A percentile compares a stretch with the other conserved stretches of the same genome.
Evolutionary conservation across 139 green algal genomes (phyloP).

Genomic region (Spirogloea muscicola): DNA sequence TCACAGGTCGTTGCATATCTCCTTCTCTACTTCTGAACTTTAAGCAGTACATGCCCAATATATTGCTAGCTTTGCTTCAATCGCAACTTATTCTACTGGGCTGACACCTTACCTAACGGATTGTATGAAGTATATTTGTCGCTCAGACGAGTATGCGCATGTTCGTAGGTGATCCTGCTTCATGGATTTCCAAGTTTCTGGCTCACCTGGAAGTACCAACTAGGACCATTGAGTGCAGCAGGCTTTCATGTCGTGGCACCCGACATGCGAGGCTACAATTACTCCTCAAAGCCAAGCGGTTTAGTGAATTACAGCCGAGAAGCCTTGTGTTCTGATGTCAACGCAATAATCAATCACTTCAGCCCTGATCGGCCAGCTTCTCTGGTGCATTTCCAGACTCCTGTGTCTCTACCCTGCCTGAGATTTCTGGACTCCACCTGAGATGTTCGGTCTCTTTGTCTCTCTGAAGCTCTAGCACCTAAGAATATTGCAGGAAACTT

Average conservation of each 20-base stretch:
- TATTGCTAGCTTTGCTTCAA: background rate
- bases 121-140: background rate
- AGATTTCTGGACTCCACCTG: background rate
- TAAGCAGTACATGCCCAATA: background rate
- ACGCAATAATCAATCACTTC: conserved; percentile 12
- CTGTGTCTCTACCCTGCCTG: background rate
- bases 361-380: background rate
- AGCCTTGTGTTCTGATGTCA: conserved; percentile 14
- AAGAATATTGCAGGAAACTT: background rate
- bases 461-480: background rate
- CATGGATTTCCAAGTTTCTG: conserved; percentile 47
- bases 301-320: conserved; percentile 31
- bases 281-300: conserved; percentile 12
- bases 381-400: background rate
- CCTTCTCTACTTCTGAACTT: background rate
- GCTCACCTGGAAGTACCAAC: conserved; percentile 46
- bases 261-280: conserved; percentile 40
- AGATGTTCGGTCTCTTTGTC: background rate
- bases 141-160: background rate
- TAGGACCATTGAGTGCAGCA: conserved; percentile 2
- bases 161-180: conserved; percentile 27
- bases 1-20: background rate
- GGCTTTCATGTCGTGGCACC: conserved; percentile 38
- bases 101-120: background rate
- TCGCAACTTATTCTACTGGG: background rate